A percentile compares a stretch with the other conserved stretches of the same genome.
Conservation (phyloP, 139 green algal genomes). For the Coelastrella sp. region DNA sequence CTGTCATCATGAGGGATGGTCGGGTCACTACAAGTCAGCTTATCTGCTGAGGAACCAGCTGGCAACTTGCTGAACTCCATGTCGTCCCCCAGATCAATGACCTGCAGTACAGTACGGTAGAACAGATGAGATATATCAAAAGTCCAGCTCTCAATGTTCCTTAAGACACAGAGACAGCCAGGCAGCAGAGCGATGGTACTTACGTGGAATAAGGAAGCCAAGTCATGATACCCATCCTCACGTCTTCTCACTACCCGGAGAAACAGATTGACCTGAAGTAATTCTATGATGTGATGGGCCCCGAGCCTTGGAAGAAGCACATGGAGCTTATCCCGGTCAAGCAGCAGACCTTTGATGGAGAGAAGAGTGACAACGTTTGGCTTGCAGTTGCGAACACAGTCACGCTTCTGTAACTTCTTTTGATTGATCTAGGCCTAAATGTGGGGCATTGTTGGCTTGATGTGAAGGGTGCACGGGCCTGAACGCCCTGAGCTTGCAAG, state of each 20-base stretch:
- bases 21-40: conserved; percentile 82
- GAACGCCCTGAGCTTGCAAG: not conserved
- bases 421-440: not conserved
- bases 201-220: conserved; percentile 98
- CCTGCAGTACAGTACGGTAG: conserved; percentile 54
- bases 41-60: conserved; percentile 67
- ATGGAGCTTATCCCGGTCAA: not conserved
- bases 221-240: conserved; percentile 97
- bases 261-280: conserved; percentile 96
- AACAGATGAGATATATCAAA: not conserved
- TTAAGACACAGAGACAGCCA: not conserved
- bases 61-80: conserved; percentile 81
- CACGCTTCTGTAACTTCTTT: not conserved
- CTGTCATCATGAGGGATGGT: conserved; percentile 91
- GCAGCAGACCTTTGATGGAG: conserved; percentile 80
- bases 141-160: not conserved
- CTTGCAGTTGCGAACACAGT: not conserved
- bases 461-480: not conserved
- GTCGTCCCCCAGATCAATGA: conserved; percentile 95
- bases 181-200: conserved; percentile 4
- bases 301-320: not conserved
- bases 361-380: conserved; percentile 75
- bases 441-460: not conserved
- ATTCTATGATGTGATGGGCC: not conserved
- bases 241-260: conserved; percentile 85